Evolutionary conservation across 371 early-diverging fungal genomes (phyloP).

Genomic region (Fennellomyces sp.): DNA sequence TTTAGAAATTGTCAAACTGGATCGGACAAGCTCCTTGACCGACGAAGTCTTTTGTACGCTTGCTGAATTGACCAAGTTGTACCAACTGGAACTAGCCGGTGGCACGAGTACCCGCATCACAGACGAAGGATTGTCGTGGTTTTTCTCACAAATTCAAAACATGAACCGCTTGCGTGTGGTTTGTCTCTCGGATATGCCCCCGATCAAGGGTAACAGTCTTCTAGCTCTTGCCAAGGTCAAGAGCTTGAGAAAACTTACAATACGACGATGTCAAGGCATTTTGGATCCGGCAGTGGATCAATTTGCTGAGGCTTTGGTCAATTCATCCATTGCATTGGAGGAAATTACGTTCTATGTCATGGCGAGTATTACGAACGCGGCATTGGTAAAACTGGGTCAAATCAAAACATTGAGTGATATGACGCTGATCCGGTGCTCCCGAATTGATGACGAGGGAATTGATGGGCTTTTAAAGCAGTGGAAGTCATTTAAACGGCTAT

Average conservation of each 20-base stretch:
- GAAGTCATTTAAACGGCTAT: constrained; percentile 1
- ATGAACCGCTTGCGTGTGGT: not conserved
- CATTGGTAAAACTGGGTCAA: not conserved
- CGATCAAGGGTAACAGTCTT: not conserved
- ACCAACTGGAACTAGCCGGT: not conserved
- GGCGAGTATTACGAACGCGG: not conserved
- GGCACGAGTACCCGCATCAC: not conserved
- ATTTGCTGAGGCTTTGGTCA: not conserved
- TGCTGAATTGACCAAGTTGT: not conserved
- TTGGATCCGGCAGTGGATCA: not conserved
- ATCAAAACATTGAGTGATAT: not conserved
- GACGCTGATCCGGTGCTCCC: not conserved
- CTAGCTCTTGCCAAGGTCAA: not conserved
- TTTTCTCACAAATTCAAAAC: not conserved
- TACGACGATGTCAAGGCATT: not conserved
- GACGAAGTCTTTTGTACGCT: not conserved
- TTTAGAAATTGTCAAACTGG: not conserved
- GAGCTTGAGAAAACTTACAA: not conserved
- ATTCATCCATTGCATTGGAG: not conserved
- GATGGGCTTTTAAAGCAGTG: not conserved
- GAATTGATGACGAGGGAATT: not conserved
- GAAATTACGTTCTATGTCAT: constrained; percentile 13
- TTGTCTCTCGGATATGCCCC: not conserved
- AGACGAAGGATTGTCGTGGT: not conserved
- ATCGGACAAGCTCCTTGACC: not conserved